These are phyloP conservation scores for Pseudogymnoascus sp. DNA, from an alignment of 2,329 filamentous ascomycete species.

Conservation along the genomic window DNA sequence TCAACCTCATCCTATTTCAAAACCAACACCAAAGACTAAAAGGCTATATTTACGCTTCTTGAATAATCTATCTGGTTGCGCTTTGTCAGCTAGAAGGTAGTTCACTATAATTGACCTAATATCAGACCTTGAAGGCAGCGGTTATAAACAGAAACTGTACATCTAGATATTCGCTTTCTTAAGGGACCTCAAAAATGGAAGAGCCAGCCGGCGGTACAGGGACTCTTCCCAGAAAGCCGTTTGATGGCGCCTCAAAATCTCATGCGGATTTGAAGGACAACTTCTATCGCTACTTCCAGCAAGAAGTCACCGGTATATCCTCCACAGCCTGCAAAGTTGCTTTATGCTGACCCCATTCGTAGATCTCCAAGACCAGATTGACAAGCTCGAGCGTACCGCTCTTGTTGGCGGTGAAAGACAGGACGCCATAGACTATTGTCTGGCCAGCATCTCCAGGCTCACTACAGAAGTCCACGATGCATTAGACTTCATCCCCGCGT, in stretches of 20 bases:
- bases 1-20: neutral
- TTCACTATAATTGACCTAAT: neutral
- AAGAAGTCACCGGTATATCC: constrained; percentile 59
- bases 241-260: constrained; percentile 15
- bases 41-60: neutral
- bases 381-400: constrained; percentile 55
- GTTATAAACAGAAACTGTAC: neutral
- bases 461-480: constrained; percentile 82
- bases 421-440: constrained; percentile 72
- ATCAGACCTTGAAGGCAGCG: neutral
- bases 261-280: constrained; percentile 56
- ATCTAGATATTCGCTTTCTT: neutral
- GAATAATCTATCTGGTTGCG: neutral
- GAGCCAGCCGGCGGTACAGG: neutral
- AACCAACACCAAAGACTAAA: neutral
- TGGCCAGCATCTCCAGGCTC: constrained; percentile 71
- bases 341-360: constrained; percentile 12
- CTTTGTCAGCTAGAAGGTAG: neutral
- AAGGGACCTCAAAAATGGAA: neutral
- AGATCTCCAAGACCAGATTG: constrained; percentile 75
- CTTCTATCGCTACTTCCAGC: constrained; percentile 79
- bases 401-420: constrained; percentile 66
- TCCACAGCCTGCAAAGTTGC: neutral
- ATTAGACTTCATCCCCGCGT: constrained; percentile 72
- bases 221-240: constrained; percentile 16